phyloP scores from a whole-genome alignment of 2,329 filamentous ascomycete species.

The Graphilbum fragrans region DNA sequence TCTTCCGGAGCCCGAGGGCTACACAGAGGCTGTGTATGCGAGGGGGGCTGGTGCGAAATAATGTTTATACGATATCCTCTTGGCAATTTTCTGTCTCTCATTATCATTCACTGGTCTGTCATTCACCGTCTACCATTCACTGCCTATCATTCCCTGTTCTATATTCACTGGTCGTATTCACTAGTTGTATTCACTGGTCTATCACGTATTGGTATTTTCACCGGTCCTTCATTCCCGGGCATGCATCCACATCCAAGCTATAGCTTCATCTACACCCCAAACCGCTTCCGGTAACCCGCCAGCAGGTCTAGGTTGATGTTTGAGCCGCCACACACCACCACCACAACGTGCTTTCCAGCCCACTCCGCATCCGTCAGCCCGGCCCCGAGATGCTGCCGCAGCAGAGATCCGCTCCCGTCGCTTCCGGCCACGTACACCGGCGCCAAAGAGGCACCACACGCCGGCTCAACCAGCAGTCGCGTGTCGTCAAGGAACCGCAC shows the following conservation, averaged over 20 bases:
- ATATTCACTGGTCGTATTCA: too few species aligned
- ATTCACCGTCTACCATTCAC: too few species aligned
- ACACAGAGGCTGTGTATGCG: slow-evolving; percentile 7
- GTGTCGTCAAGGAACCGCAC: slow-evolving; percentile 73
- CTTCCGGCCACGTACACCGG: slow-evolving; percentile 45
- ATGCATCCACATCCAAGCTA: too few species aligned
- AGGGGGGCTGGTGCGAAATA: neutral
- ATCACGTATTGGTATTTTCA: too few species aligned
- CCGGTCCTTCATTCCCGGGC: too few species aligned
- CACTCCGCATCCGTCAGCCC: slow-evolving; percentile 43
- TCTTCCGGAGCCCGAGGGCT: slow-evolving; percentile 13
- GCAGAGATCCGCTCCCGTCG: slow-evolving; percentile 3
- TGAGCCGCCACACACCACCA: slow-evolving; percentile 74
- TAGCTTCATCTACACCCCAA: slow-evolving; percentile 18
- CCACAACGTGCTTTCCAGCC: slow-evolving; percentile 59
- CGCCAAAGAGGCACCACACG: slow-evolving; percentile 73
- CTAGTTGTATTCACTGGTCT: too few species aligned
- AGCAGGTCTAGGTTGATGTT: slow-evolving; percentile 53
- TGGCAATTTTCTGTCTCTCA: neutral
- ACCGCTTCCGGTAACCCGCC: slow-evolving; percentile 40
- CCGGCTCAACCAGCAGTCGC: slow-evolving; percentile 66
- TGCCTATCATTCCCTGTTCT: too few species aligned
- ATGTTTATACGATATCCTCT: neutral
- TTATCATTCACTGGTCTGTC: too few species aligned
- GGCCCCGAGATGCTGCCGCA: slow-evolving; percentile 48